phyloP scores from a whole-genome alignment of 352 stramenopile genomes.

The Plasmopara muralis region DNA sequence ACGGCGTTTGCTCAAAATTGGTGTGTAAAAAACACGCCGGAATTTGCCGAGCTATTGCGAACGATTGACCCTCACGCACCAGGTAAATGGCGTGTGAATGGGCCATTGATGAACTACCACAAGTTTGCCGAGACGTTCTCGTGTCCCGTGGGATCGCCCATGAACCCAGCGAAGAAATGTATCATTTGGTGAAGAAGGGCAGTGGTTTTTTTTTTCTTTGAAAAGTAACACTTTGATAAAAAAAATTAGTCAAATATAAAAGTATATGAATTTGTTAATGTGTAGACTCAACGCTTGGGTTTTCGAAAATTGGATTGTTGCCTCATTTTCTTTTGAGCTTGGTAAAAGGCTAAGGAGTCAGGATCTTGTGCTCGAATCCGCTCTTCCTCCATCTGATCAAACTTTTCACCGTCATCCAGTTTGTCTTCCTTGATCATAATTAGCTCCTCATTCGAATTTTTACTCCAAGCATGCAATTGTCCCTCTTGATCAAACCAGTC shows the following conservation, averaged over 20 bases:
- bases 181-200: slow-evolving; percentile 51
- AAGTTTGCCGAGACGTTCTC: slow-evolving; percentile 63
- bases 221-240: neutral
- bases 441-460: no score
- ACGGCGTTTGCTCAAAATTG: slow-evolving; percentile 58
- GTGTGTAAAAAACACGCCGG: slow-evolving; percentile 49
- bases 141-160: slow-evolving; percentile 45
- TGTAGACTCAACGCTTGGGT: no score
- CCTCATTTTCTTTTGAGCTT: no score
- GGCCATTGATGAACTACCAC: slow-evolving; percentile 53
- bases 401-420: no score
- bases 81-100: slow-evolving; percentile 59
- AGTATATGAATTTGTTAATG: neutral
- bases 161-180: slow-evolving; percentile 66
- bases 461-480: no score
- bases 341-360: no score
- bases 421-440: no score
- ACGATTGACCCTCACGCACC: slow-evolving; percentile 54
- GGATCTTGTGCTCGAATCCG: no score
- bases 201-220: neutral
- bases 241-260: neutral
- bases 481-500: no score
- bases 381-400: no score
- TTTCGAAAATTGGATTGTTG: no score
- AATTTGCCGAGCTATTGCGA: slow-evolving; percentile 39